Evolutionary conservation across 768 basidiomycete genomes (phyloP).

Genomic region (Cystobasidium tubakii): DNA sequence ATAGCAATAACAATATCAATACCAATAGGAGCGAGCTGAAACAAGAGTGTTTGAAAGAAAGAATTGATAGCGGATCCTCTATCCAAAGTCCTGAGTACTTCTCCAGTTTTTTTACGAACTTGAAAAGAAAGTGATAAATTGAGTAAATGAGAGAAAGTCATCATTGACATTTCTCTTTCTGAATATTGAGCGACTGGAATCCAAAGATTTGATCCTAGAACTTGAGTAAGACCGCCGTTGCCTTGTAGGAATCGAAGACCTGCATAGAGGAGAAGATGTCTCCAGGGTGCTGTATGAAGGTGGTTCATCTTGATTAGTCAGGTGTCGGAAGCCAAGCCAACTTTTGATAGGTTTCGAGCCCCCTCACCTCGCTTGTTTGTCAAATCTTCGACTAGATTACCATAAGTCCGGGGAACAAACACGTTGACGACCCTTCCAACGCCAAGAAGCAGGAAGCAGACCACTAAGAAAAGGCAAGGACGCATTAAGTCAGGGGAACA

Average conservation of each 20-base stretch:
- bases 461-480: conserved; percentile 50
- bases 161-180: conserved; percentile 67
- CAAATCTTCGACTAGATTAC: conserved; percentile 55
- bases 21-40: conserved; percentile 74
- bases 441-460: conserved; percentile 67
- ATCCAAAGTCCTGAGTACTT: conserved; percentile 72
- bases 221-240: conserved; percentile 59
- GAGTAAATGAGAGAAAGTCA: conserved; percentile 79
- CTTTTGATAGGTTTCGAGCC: no score
- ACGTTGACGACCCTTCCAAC: conserved; percentile 72
- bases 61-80: conserved; percentile 81
- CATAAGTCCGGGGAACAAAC: conserved; percentile 55
- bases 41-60: conserved; percentile 62
- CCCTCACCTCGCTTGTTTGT: conserved; percentile 12
- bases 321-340: no score
- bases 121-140: conserved; percentile 81
- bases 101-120: conserved; percentile 65
- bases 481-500: background rate
- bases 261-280: conserved; percentile 64
- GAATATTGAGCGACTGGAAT: conserved; percentile 84
- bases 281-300: conserved; percentile 59
- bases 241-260: conserved; percentile 68
- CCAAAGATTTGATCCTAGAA: conserved; percentile 60
- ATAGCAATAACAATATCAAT: conserved; percentile 58
- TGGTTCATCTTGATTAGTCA: no score